Base-by-base conservation (phyloP, 1,284 basidiomycete genomes). In the Cutaneotrichosporon spelunceum region DNA sequence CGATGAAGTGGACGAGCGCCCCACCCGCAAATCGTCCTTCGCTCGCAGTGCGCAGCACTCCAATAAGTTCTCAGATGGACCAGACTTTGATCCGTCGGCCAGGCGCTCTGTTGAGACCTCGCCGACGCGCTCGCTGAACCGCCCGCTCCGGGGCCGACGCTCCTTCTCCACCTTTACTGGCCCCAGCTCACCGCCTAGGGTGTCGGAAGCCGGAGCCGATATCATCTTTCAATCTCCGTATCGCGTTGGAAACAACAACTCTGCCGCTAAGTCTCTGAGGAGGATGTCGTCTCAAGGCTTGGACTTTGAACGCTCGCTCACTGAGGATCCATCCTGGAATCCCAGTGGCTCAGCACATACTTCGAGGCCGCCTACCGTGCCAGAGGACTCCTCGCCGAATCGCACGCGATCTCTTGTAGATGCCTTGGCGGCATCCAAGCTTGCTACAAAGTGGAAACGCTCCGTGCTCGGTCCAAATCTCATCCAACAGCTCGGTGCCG, bases 171-270 rank as follows among this genome's bases (percentile, higher is more conserved):
- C 58, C 16, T 66, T 67, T 42, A 27, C 70, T 8, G 70, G 73
- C 11, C 73, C 73, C 0, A 62, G 70, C 36, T 77, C 75, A 0
- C 75, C 75, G 1, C 75, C 75, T 4, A 57, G 66, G 2, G 44
- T 77, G 2, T 67, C 72, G 0, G 66, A 66, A 19, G 68, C 67
- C 13, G 70, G 70, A 2, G 53, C 57, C 19, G 72, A 75, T 24
- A 71, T 75, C 29, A 47, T 75, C n/a, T 73, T 76, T 44, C 70
- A 74, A 42, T 29, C 48, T 8, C 27, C 48, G 16, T 30, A 50
- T 30, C 48, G 48, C n/a, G 48, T 29, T 30, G 48, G 48, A 24
- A 26, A 27, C 23, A 8, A 49, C 48, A 50, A 19, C 26, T n/a
- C 48, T 7, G 48, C 48, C 14, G 48, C 48, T 8, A 50, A 30